Evolutionary conservation across 2,329 filamentous ascomycete species (phyloP).

Genomic region (Fusarium sp.): DNA sequence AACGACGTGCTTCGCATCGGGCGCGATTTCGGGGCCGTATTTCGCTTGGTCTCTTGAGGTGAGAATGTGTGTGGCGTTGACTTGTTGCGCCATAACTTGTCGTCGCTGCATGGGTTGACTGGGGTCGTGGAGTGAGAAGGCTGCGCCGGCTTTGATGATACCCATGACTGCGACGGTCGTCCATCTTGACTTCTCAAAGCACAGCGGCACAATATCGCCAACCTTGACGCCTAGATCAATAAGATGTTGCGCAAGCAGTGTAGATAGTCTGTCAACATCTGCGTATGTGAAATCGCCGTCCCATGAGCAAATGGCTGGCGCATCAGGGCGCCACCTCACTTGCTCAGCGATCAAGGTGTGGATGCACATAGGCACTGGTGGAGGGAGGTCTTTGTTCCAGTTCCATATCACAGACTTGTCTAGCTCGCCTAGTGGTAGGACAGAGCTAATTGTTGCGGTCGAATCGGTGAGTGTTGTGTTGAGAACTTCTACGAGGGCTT

Average conservation of each 20-base stretch:
- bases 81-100: conserved; percentile 36
- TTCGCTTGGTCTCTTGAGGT: conserved; percentile 31
- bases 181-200: conserved; percentile 47
- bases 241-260: conserved; percentile 37
- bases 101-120: conserved; percentile 39
- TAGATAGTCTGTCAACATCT: conserved; percentile 38
- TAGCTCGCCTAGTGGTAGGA: conserved; percentile 32
- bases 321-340: conserved; percentile 33
- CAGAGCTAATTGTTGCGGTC: conserved; percentile 17
- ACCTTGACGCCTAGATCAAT: conserved; percentile 34
- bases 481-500: conserved; percentile 36
- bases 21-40: conserved; percentile 30
- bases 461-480: conserved; percentile 33
- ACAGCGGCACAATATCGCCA: conserved; percentile 44
- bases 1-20: conserved; percentile 27
- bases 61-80: conserved; percentile 30
- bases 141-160: conserved; percentile 47
- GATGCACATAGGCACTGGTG: conserved; percentile 27
- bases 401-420: conserved; percentile 38
- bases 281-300: conserved; percentile 45
- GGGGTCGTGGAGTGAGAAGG: conserved; percentile 46
- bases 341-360: conserved; percentile 41
- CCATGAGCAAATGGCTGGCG: conserved; percentile 45
- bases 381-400: conserved; percentile 39
- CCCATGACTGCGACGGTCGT: conserved; percentile 45